Evolutionary conservation across 805 yeast genomes (phyloP).

Genomic region (Metschnikowia colocasiae): DNA sequence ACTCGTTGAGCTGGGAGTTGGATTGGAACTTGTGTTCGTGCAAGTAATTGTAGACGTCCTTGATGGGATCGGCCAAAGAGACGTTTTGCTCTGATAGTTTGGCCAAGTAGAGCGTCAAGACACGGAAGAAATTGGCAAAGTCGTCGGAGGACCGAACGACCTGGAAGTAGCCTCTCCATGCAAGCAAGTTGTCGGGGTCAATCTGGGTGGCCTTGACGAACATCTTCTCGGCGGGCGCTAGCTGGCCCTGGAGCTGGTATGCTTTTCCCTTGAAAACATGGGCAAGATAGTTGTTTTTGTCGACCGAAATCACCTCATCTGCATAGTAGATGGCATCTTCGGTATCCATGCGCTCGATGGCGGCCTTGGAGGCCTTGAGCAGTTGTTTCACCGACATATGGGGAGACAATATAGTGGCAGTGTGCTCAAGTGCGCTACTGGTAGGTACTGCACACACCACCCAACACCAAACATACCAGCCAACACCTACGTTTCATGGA

Average conservation of each 20-base stretch:
- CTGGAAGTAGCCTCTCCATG: constrained; percentile 79
- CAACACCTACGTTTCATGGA: too few species aligned
- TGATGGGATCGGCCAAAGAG: constrained; percentile 46
- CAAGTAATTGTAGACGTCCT: constrained; percentile 46
- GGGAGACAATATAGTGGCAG: background rate
- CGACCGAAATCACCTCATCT: constrained; percentile 52
- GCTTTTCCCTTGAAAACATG: constrained; percentile 71
- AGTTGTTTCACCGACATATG: constrained; percentile 24
- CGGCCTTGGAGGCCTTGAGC: constrained; percentile 41
- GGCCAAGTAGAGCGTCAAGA: constrained; percentile 43
- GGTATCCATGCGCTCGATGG: constrained; percentile 54
- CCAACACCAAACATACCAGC: background rate
- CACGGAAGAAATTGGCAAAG: constrained; percentile 43
- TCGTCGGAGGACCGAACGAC: constrained; percentile 38
- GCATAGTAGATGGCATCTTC: constrained; percentile 58
- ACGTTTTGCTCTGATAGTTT: constrained; percentile 41
- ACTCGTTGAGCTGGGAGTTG: constrained; percentile 37
- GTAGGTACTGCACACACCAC: background rate
- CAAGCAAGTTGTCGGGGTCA: constrained; percentile 51
- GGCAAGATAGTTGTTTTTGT: constrained; percentile 60
- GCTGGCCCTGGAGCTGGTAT: constrained; percentile 42
- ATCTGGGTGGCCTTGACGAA: constrained; percentile 50
- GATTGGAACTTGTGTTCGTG: constrained; percentile 30
- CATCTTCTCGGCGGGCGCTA: constrained; percentile 36
- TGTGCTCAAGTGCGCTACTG: background rate